These are phyloP conservation scores for Cornus controversa DNA, from an alignment of 148 eudicot genomes.

Conservation along the genomic window DNA sequence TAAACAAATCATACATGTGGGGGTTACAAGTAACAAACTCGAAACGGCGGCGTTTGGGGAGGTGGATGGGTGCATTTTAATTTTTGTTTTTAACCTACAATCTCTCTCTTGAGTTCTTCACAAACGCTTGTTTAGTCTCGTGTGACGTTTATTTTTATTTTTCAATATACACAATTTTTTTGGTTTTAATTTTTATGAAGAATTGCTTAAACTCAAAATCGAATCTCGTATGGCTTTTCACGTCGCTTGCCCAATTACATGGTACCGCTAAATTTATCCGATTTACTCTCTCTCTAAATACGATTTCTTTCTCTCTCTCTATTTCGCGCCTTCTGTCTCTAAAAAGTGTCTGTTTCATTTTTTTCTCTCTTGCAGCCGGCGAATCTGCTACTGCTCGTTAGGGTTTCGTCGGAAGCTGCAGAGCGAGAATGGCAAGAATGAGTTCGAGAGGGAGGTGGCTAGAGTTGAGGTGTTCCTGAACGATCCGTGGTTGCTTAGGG, in stretches of 20 bases:
- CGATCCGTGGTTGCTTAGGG: constrained; percentile 70
- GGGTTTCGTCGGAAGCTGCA: constrained; percentile 57
- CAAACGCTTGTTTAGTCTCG: neutral
- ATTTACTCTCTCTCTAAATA: neutral
- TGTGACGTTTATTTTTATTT: neutral
- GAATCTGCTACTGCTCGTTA: constrained; percentile 73
- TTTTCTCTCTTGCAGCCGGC: constrained; percentile 45
- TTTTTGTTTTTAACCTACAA: neutral
- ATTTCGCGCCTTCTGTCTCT: constrained; percentile 9
- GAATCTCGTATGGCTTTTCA: constrained; percentile 68
- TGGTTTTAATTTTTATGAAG: neutral
- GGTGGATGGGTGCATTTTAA: too few species aligned
- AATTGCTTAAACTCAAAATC: neutral
- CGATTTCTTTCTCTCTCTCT: neutral
- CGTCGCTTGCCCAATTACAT: constrained; percentile 95
- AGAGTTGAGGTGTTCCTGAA: constrained; percentile 40
- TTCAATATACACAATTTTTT: neutral
- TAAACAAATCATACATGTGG: too few species aligned
- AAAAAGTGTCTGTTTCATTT: neutral
- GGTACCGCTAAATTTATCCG: constrained; percentile 33
- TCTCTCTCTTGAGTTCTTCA: neutral
- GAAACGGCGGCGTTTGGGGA: too few species aligned
- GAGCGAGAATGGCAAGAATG: constrained; percentile 19
- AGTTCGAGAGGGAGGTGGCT: constrained; percentile 40
- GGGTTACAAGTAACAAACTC: too few species aligned